Base-by-base conservation (phyloP, 1,139 yeast genomes). In the Zygosaccharomyces sapae region DNA sequence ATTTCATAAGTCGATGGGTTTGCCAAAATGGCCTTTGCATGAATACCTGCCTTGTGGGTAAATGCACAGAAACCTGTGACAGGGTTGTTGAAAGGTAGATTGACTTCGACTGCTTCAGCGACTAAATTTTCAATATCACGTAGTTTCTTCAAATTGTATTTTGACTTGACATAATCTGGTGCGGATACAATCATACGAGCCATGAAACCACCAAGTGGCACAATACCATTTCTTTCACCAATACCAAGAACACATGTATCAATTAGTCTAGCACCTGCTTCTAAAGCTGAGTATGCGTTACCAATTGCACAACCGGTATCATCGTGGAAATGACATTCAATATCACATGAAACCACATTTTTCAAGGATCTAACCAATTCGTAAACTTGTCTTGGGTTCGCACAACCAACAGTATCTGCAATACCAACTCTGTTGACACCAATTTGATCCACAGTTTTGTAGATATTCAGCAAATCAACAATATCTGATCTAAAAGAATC, bases 271-370 rank as follows among this genome's bases (percentile, higher is more conserved):
- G 98, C 98, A 65, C 98, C 98, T 44, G 94, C 98, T 73, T 92
- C 98, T 61, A 92, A 78, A 13, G 97, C 97, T 53, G 97, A 87
- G 77, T 92, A 92, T 43, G 98, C 96, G 67, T 92, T 92, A 54
- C 97, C 97, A 73, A 92, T 87, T 58, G 98, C 97, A 75, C 97
- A 90, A 52, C 98, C 98, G 38, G 98, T 92, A 70, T 92, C 98
- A 67, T 92, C 88, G 75, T 92, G 98, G 87, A 92, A 92, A 73
- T 92, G 98, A 70, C 97, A 88, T 74, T 92, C 98, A 63, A 92
- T 90, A 68, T 92, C 97, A 75, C 98, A 92, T 31, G 89, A 83
- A 44, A 92, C 97, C 43, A 90, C 96, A 9, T 90, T 81, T 73
- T 84, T 86, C 69, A 92, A 81, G 39, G 97, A 92, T 69, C 94